Evolutionary conservation across 1,284 basidiomycete genomes (phyloP).

Genomic region (Cutaneotrichosporon cavernicola): DNA sequence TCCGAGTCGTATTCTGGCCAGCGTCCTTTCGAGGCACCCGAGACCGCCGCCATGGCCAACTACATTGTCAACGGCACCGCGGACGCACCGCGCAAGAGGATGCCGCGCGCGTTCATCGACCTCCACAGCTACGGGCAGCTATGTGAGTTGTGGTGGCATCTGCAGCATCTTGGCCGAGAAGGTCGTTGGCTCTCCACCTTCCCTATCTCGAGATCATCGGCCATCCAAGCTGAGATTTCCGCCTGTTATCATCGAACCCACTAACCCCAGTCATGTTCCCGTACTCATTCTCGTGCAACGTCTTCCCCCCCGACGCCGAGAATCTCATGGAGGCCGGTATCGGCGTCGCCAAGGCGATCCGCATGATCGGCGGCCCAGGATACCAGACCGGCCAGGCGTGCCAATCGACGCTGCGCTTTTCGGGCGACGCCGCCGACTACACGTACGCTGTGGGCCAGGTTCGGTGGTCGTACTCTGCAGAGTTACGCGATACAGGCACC

Average conservation of each 20-base stretch:
- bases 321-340: slow-evolving; percentile 74
- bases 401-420: slow-evolving; percentile 64
- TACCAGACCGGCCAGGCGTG: slow-evolving; percentile 67
- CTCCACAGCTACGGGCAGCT: slow-evolving; percentile 81
- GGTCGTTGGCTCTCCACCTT: background rate
- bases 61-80: slow-evolving; percentile 59
- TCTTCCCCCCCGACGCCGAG: slow-evolving; percentile 71
- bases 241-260: background rate
- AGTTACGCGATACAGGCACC: slow-evolving; percentile 79
- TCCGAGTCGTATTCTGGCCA: slow-evolving; percentile 71
- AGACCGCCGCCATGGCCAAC: slow-evolving; percentile 71
- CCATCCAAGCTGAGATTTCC: no score
- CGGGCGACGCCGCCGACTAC: slow-evolving; percentile 75
- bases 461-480: slow-evolving; percentile 73
- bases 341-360: slow-evolving; percentile 67
- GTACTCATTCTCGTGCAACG: slow-evolving; percentile 70
- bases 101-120: slow-evolving; percentile 64
- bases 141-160: slow-evolving; percentile 57
- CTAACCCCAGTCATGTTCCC: slow-evolving; percentile 59
- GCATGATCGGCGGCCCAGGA: slow-evolving; percentile 59
- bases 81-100: slow-evolving; percentile 9
- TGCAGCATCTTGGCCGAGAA: background rate
- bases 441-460: slow-evolving; percentile 66
- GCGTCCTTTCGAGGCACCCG: slow-evolving; percentile 69
- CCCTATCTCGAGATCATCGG: no score